Base-by-base conservation (phyloP, 108 stramenopile genomes). In the Cylindrotheca closterium region DNA sequence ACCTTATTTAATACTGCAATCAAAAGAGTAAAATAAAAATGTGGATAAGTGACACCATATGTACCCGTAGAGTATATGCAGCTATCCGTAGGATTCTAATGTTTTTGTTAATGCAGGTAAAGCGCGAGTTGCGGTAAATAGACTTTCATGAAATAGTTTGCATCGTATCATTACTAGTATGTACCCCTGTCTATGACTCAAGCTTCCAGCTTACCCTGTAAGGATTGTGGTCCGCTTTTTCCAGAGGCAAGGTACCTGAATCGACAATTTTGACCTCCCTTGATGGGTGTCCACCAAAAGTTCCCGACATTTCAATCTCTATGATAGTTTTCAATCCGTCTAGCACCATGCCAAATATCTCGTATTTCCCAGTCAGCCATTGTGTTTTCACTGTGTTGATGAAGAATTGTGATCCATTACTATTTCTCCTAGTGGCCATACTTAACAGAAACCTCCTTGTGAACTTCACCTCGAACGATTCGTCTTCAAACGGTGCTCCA, bases 331-430 rank as follows among this genome's bases (percentile, higher is more conserved):
- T 75, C 53, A 74, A 67, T 48, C 92, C 92, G 8, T 74, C 75
- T 37, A 94, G 53, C 3, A 94, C 92, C 68, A 83, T 80, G 0
- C 92, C 92, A 74, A 94, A 91, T 1, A 87, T 76, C 1, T 85
- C 89, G 74, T 89, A 68, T 56, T 86, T 87, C 21, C 77, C 77
- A 71, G 93, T 84, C 18, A 95, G 78, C 96, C 96, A 97, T 50
- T 92, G 83, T 25, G 96, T 87, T 60, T 97, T 93, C 65, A 90
- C 91, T 15, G 92, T 93, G 66, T 84, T 95, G 55, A 97, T 89
- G 63, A 94, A 95, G 53, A 53, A 75, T 32, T 79, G 78, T 42
- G 73, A 75, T 52, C 85, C 78, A 72, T 91, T 91, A 4, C 89
- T 93, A 73, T 97, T 81, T 47, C 75, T 84, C 46, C 67, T 70